Conservation (phyloP, 1,139 yeast species). For the Magnusiomyces sp. region DNA sequence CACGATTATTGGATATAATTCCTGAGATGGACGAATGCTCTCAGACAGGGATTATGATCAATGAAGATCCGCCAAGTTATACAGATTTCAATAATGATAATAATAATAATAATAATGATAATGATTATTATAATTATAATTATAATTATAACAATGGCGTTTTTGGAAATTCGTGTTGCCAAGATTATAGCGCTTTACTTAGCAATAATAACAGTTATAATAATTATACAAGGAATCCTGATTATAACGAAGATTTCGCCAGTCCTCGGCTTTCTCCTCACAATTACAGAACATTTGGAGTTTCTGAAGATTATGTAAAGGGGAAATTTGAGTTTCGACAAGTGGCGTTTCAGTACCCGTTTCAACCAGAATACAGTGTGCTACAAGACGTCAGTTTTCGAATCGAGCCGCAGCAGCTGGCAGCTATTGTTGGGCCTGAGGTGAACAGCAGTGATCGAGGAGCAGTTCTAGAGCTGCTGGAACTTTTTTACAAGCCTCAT, state of each 20-base stretch:
- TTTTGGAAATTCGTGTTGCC: no score
- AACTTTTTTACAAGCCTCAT: constrained; percentile 71
- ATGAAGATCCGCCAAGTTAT: constrained; percentile 1
- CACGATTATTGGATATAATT: constrained; percentile 59
- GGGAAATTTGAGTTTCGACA: constrained; percentile 57
- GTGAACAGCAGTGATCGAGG: constrained; percentile 91
- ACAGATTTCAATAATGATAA: no score
- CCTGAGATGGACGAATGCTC: constrained; percentile 51
- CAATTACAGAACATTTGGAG: constrained; percentile 5
- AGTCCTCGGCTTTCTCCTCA: no score
- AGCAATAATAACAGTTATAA: no score
- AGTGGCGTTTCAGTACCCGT: constrained; percentile 73
- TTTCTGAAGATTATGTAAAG: constrained; percentile 26
- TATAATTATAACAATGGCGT: no score
- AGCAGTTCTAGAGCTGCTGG: constrained; percentile 69
- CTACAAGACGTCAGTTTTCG: constrained; percentile 57
- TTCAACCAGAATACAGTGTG: constrained; percentile 64
- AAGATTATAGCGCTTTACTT: no score
- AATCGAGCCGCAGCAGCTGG: constrained; percentile 71
- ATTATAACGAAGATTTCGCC: no score
- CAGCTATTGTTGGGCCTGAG: constrained; percentile 84
- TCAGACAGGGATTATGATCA: constrained; percentile 41
- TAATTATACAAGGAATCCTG: no score
- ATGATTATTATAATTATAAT: no score
- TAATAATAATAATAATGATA: no score